Conservation (phyloP, 257 asterid genomes). For the Solanum bukasovii region DNA sequence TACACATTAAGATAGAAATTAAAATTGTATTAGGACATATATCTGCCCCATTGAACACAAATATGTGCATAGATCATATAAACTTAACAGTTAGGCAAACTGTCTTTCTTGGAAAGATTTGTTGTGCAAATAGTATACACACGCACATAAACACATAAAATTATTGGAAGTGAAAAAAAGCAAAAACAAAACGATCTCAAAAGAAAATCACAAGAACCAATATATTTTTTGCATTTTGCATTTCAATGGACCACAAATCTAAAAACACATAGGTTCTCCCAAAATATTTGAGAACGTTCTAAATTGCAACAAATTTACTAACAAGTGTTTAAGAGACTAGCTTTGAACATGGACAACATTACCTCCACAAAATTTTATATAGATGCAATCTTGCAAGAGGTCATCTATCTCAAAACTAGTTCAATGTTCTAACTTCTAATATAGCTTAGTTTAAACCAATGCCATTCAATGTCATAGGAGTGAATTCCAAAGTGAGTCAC, state of each 20-base stretch:
- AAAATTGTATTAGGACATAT: not conserved
- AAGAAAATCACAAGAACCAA: not conserved
- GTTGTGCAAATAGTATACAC: not conserved
- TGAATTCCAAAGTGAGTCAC: not conserved
- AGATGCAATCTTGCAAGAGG: not conserved
- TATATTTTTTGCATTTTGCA: not conserved
- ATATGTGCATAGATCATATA: not conserved
- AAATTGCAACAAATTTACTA: not conserved
- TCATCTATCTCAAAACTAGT: not conserved
- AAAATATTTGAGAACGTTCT: not conserved
- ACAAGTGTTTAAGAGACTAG: not conserved
- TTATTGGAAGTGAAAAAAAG: not conserved
- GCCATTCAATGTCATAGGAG: not conserved
- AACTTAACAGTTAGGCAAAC: not conserved
- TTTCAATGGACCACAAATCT: not conserved
- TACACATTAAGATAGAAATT: not conserved
- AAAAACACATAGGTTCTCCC: not conserved
- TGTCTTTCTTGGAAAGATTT: not conserved
- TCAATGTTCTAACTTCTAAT: not conserved
- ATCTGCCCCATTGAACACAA: not conserved
- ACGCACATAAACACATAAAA: not conserved
- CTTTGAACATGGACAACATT: not conserved
- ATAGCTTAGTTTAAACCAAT: not conserved
- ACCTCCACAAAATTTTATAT: not conserved
- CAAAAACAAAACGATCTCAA: not conserved